phyloP scores from a whole-genome alignment of 768 basidiomycete genomes.

The Gelatoporia subvermispora region DNA sequence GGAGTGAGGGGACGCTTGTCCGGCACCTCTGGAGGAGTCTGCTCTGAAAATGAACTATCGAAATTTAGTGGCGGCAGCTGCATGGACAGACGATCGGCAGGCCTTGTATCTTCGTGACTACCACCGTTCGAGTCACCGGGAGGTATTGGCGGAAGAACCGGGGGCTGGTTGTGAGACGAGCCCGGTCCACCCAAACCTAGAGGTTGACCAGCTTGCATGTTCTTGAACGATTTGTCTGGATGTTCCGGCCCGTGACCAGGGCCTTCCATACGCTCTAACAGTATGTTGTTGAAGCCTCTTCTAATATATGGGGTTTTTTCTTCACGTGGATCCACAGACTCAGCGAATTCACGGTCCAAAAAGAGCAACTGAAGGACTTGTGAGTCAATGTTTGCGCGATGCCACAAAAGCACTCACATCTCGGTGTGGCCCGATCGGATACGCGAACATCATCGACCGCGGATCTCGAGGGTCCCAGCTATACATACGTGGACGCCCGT shows the following conservation, averaged over 20 bases:
- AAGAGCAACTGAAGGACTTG: slow-evolving; percentile 65
- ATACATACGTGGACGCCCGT: slow-evolving; percentile 83
- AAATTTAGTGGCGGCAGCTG: slow-evolving; percentile 64
- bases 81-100: slow-evolving; percentile 20
- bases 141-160: slow-evolving; percentile 23
- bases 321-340: slow-evolving; percentile 70
- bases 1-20: slow-evolving; percentile 47
- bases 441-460: slow-evolving; percentile 85
- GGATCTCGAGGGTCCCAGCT: slow-evolving; percentile 88
- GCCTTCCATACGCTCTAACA: slow-evolving; percentile 59
- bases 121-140: slow-evolving; percentile 8
- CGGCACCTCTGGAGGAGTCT: slow-evolving; percentile 2
- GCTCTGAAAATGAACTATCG: slow-evolving; percentile 19
- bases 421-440: slow-evolving; percentile 80
- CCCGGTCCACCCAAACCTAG: background rate
- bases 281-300: slow-evolving; percentile 53
- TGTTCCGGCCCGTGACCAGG: slow-evolving; percentile 8
- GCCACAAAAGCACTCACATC: slow-evolving; percentile 80
- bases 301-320: slow-evolving; percentile 73
- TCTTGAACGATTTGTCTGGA: background rate
- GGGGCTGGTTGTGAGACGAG: slow-evolving; percentile 9
- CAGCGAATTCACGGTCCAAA: slow-evolving; percentile 78
- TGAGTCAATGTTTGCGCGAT: background rate
- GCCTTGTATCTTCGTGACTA: background rate
- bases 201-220: too few species aligned